Conservation (phyloP, 2,329 filamentous ascomycete species). For the Corynespora cassiicola region DNA sequence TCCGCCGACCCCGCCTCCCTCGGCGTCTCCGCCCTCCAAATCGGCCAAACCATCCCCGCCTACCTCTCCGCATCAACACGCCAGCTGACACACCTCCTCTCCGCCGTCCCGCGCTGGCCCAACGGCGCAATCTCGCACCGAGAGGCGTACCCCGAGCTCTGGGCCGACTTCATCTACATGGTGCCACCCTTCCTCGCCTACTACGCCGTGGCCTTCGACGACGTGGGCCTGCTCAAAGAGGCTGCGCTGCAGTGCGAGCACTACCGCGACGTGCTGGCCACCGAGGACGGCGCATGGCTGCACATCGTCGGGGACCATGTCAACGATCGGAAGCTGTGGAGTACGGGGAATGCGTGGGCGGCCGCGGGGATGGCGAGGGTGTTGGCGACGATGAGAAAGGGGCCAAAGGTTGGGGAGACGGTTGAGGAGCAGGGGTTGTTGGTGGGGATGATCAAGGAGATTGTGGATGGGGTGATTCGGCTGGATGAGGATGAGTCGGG, state of each 20-base stretch:
- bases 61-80: conserved; percentile 48
- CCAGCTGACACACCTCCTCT: conserved; percentile 51
- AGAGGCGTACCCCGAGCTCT: conserved; percentile 50
- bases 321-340: conserved; percentile 51
- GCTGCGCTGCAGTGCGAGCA: conserved; percentile 49
- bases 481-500: conserved; percentile 44
- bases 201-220: conserved; percentile 48
- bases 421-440: conserved; percentile 29
- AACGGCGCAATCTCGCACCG: conserved; percentile 59
- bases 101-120: conserved; percentile 47
- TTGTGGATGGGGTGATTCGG: conserved; percentile 45
- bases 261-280: conserved; percentile 50
- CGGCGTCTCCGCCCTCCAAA: conserved; percentile 53
- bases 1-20: conserved; percentile 55
- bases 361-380: conserved; percentile 56
- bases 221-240: conserved; percentile 43
- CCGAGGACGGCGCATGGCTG: conserved; percentile 47
- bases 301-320: conserved; percentile 51
- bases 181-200: conserved; percentile 58
- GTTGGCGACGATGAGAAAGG: conserved; percentile 50
- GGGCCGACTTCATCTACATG: conserved; percentile 60
- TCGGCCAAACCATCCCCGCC: conserved; percentile 41
- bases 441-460: conserved; percentile 41
- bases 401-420: conserved; percentile 19
- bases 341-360: conserved; percentile 58